A percentile compares a stretch with the other conserved stretches of the same genome.
phyloP scores from a whole-genome alignment of 345 rosid genomes.

The Corchorus capsularis region DNA sequence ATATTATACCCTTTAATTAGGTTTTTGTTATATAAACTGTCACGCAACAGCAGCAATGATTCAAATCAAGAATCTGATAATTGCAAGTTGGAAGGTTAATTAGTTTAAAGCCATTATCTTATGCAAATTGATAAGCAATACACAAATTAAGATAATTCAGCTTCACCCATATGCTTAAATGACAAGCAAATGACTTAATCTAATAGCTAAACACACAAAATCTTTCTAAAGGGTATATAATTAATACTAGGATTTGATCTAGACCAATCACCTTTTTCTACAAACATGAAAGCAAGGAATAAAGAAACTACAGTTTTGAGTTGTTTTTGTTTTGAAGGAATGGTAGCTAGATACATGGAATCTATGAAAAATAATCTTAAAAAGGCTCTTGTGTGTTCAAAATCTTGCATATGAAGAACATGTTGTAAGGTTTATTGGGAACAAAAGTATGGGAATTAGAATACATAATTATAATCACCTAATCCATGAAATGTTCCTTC shows the following conservation, averaged over 20 bases:
- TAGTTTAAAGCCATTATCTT: slow-evolving; percentile 15
- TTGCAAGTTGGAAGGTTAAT: slow-evolving; percentile 16
- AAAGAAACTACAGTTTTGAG: not conserved
- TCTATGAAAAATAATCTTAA: slow-evolving; percentile 14
- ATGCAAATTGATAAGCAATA: slow-evolving; percentile 13
- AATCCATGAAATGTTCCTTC: slow-evolving; percentile 30
- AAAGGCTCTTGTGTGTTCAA: not conserved
- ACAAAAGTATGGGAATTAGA: slow-evolving; percentile 24
- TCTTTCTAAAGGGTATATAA: slow-evolving; percentile 30
- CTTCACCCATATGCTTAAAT: slow-evolving; percentile 28
- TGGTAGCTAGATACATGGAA: slow-evolving; percentile 27
- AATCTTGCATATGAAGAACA: slow-evolving; percentile 33
- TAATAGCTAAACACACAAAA: slow-evolving; percentile 2
- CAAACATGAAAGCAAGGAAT: slow-evolving; percentile 15
- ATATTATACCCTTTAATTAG: not conserved
- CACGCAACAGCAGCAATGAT: slow-evolving; percentile 27
- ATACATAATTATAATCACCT: slow-evolving; percentile 29
- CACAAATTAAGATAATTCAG: not conserved
- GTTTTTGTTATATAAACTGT: not conserved
- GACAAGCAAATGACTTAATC: slow-evolving; percentile 42
- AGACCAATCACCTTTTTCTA: slow-evolving; percentile 38
- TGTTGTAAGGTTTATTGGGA: slow-evolving; percentile 40
- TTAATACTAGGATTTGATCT: slow-evolving; percentile 36
- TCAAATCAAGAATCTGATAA: not conserved
- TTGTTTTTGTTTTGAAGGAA: not conserved